Evolutionary conservation across 2,329 filamentous ascomycete genomes (phyloP), one percentile per base, ranked within the genome.

Genomic region (Rutstroemia sp.): DNA sequence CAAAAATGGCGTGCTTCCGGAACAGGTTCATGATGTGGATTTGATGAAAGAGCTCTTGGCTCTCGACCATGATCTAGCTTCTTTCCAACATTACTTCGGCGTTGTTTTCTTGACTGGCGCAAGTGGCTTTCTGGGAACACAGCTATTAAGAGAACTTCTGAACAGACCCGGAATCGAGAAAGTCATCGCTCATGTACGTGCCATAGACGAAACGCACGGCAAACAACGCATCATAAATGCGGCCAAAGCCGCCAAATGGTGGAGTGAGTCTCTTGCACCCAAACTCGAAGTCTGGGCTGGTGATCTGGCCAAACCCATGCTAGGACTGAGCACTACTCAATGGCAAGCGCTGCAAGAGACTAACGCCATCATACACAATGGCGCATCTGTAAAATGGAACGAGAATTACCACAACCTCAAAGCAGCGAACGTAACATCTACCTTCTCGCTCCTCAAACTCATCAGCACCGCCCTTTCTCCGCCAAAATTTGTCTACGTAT

Each of bases 351-450:
- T 78, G 5, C 72, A 84, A 1, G 76, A 82, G 18, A 85, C 84
- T 0, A 88, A 95, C 67, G 78, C 83, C 1, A 76, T 90, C 2
- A 80, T 90, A 38, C 86, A 96, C 74, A 96, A 95, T 68, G 91
- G 88, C 34, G 88, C 90, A 16, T 75, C 77, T 23, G 84, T 88
- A 8, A 85, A 95, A 69, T 95, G 90, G 90, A 81, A 95, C 38
- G 77, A 82, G 66, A 82, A 79, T 2, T 95, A 54, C 14, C 44
- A 57, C 19, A 50, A 10, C 2, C 44, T 95, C 62, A 80, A 80
- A 69, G 74, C 79, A 0, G 77, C 84, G 55, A 96, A 95, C 67
- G 90, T 96, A 1, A 72, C 86, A 8, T 85, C 82, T 1, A 69
- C 67, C 2, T 44, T 66, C 9, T 52, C 62, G 19, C 6, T 56